Conservation (phyloP, 345 rosid genomes). For the Camelina hispida region DNA sequence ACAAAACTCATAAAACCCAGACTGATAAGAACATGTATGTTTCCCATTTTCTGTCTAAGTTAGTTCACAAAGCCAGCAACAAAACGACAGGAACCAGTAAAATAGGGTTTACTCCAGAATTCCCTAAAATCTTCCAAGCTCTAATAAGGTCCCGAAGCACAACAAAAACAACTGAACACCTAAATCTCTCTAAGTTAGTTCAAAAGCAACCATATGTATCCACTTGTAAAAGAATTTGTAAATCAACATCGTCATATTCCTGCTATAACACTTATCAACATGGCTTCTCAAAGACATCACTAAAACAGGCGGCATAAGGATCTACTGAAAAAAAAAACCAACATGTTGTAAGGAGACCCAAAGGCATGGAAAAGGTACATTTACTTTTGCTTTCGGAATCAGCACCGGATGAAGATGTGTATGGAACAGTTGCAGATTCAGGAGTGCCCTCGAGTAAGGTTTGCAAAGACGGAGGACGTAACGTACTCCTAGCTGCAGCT, state of each 20-base stretch:
- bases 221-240: neutral
- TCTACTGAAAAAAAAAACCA: neutral
- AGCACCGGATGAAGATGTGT: conserved; percentile 89
- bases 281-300: conserved; percentile 17
- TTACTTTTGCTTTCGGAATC: conserved; percentile 99
- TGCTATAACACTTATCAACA: neutral
- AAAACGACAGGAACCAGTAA: neutral
- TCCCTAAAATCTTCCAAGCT: conserved; percentile 14
- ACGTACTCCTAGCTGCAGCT: conserved; percentile 90
- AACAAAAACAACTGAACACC: conserved; percentile 6
- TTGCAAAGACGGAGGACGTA: conserved; percentile 95
- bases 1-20: conserved; percentile 6
- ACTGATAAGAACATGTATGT: neutral
- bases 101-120: neutral
- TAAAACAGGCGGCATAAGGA: neutral
- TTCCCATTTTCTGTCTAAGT: neutral
- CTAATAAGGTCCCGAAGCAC: neutral
- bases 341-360: conserved; percentile 9
- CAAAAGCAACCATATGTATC: conserved; percentile 1
- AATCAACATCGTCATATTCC: neutral
- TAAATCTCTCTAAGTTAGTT: neutral
- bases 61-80: neutral
- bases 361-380: conserved; percentile 48
- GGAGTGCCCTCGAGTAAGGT: conserved; percentile 85
- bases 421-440: conserved; percentile 69